These are phyloP conservation scores for Globisporangium irregulare DNA, from an alignment of 352 stramenopile genomes.

Conservation along the genomic window DNA sequence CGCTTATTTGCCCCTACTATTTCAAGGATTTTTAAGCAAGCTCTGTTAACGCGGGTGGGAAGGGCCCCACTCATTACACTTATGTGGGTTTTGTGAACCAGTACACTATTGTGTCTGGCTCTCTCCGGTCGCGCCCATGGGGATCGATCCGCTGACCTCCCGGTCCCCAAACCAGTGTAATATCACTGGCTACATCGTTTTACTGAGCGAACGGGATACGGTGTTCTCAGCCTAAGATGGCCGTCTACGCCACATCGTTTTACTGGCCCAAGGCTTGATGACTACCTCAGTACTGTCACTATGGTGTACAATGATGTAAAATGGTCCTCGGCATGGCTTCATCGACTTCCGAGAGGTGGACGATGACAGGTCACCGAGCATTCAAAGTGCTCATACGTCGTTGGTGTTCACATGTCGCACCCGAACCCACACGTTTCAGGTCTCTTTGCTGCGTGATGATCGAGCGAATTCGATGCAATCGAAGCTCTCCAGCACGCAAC, in stretches of 20 bases:
- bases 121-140: not conserved
- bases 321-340: too few relatives aligned
- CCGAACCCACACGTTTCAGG: too few relatives aligned
- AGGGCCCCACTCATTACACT: not conserved
- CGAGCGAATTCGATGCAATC: too few relatives aligned
- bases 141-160: constrained; percentile 1
- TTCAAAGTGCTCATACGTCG: too few relatives aligned
- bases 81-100: constrained; percentile 1
- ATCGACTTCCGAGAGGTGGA: not conserved
- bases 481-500: too few relatives aligned
- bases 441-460: too few relatives aligned
- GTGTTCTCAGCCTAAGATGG: too few relatives aligned
- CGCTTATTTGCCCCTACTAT: too few relatives aligned
- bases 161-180: not conserved
- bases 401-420: too few relatives aligned
- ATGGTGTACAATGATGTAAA: not conserved
- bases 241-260: not conserved
- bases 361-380: not conserved
- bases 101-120: not conserved
- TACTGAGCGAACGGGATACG: too few relatives aligned
- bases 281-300: not conserved
- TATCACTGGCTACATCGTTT: not conserved
- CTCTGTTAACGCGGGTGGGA: too few relatives aligned
- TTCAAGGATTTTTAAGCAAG: too few relatives aligned
- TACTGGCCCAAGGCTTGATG: not conserved